Evolutionary conservation across 768 basidiomycete species (phyloP).

Genomic region (Tremella yokohamensis): DNA sequence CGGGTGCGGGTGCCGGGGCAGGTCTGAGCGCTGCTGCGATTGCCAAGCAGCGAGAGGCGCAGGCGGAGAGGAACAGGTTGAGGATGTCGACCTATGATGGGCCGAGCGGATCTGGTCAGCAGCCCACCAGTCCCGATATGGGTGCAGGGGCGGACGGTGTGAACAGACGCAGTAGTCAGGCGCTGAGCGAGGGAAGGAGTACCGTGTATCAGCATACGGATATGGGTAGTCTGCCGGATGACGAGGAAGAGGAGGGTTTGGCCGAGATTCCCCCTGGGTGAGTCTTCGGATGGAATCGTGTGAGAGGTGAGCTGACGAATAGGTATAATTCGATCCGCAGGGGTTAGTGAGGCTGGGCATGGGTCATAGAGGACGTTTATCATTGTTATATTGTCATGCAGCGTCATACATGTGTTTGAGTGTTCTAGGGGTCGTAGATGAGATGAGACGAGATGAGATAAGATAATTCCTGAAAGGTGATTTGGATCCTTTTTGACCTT

Average conservation of each 20-base stretch:
- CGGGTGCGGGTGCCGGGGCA: not conserved
- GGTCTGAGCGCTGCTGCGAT: conserved; percentile 11
- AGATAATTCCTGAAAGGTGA: too few relatives aligned
- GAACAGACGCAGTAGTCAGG: conserved; percentile 4
- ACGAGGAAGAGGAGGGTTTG: conserved; percentile 9
- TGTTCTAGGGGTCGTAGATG: too few relatives aligned
- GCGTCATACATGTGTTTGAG: too few relatives aligned
- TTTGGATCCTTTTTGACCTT: too few relatives aligned
- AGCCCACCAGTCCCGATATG: not conserved
- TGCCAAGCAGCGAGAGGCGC: conserved; percentile 21
- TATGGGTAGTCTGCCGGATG: conserved; percentile 23
- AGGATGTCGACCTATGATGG: conserved; percentile 6
- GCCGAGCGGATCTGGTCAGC: not conserved
- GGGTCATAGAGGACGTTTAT: too few relatives aligned
- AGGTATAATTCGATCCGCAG: too few relatives aligned
- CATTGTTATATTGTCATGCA: too few relatives aligned
- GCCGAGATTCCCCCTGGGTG: conserved; percentile 45
- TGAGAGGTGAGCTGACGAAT: too few relatives aligned
- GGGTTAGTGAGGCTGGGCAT: too few relatives aligned
- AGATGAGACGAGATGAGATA: too few relatives aligned
- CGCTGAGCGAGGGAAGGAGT: conserved; percentile 15
- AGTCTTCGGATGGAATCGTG: conserved; percentile 10
- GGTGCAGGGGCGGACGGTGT: conserved; percentile 6
- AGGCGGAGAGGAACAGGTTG: conserved; percentile 5
- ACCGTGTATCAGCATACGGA: conserved; percentile 43